Percentiles rank a stretch among this genome's conserved stretches.
phyloP scores from a whole-genome alignment of 139 green algal genomes.

The Closterium sp. region DNA sequence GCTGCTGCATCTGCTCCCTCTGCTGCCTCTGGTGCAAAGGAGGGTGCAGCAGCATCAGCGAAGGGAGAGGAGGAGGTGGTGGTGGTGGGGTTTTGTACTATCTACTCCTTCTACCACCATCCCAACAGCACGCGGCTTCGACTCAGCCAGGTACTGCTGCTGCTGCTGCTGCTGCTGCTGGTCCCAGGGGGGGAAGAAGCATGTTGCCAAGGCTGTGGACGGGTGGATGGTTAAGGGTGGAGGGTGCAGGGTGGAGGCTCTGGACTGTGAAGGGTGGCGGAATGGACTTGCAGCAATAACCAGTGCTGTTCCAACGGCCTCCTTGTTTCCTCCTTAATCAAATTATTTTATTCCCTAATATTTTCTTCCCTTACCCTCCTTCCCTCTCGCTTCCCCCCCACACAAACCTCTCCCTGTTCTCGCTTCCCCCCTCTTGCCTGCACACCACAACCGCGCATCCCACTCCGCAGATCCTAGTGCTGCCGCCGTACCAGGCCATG shows the following conservation, averaged over 20 bases:
- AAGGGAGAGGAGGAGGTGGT: not conserved
- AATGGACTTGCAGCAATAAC: too few species aligned
- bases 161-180: not conserved
- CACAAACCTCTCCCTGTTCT: too few species aligned
- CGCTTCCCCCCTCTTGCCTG: not conserved
- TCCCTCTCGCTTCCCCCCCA: not conserved
- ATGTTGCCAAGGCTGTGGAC: not conserved
- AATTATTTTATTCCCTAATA: not conserved
- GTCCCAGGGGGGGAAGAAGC: not conserved
- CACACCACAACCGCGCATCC: not conserved
- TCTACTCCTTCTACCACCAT: conserved; percentile 83
- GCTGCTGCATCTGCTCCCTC: not conserved
- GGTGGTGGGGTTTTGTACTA: conserved; percentile 64
- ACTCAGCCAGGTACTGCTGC: conserved; percentile 61
- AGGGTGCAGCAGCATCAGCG: not conserved
- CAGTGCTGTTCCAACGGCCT: not conserved
- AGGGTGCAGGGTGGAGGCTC: too few species aligned
- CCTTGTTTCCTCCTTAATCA: not conserved
- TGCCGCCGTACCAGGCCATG: conserved; percentile 70
- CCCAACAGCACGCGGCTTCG: conserved; percentile 66
- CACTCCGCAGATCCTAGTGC: conserved; percentile 67
- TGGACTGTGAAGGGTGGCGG: too few species aligned
- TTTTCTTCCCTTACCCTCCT: not conserved
- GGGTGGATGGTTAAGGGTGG: not conserved
- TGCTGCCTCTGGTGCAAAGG: not conserved